These are phyloP conservation scores for Trypanosoma brucei DNA, from an alignment of 208 protist species.

Conservation along the genomic window DNA sequence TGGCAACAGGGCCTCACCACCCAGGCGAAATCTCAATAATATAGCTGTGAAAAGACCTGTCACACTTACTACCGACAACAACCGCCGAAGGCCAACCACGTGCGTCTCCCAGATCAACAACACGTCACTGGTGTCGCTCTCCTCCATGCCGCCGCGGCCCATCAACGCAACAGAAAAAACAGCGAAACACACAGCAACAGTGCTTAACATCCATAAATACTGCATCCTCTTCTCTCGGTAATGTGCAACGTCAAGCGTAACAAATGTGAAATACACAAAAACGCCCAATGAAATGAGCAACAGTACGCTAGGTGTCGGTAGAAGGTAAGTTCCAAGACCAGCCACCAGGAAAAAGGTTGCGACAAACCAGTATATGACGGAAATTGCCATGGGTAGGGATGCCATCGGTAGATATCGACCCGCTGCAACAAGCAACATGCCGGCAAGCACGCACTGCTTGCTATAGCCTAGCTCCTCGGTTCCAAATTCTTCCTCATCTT, in stretches of 20 bases:
- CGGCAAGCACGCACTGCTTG: conserved; percentile 15
- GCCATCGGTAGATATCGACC: conserved; percentile 30
- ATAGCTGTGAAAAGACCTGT: conserved; percentile 58
- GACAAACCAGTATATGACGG: conserved; percentile 48
- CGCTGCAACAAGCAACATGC: conserved; percentile 40
- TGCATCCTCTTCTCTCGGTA: conserved; percentile 39
- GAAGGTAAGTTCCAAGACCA: conserved; percentile 46
- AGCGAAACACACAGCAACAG: conserved; percentile 30
- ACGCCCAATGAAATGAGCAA: conserved; percentile 42
- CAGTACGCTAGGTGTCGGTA: conserved; percentile 40
- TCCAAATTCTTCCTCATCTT: conserved; percentile 19
- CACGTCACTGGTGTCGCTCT: conserved; percentile 8
- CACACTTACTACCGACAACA: conserved; percentile 45
- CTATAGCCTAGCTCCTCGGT: conserved; percentile 9
- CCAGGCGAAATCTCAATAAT: conserved; percentile 58
- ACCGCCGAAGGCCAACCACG: conserved; percentile 47
- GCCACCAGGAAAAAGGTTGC: conserved; percentile 34
- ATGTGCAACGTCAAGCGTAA: conserved; percentile 59
- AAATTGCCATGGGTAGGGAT: conserved; percentile 27
- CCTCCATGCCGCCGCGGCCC: conserved; percentile 14
- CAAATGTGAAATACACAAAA: conserved; percentile 40
- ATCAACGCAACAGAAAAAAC: conserved; percentile 18
- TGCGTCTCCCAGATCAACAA: conserved; percentile 55
- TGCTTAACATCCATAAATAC: conserved; percentile 27
- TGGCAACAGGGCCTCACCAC: conserved; percentile 51